phyloP scores from a whole-genome alignment of 1,139 yeast species.

The Saccharomyces hybrid region DNA sequence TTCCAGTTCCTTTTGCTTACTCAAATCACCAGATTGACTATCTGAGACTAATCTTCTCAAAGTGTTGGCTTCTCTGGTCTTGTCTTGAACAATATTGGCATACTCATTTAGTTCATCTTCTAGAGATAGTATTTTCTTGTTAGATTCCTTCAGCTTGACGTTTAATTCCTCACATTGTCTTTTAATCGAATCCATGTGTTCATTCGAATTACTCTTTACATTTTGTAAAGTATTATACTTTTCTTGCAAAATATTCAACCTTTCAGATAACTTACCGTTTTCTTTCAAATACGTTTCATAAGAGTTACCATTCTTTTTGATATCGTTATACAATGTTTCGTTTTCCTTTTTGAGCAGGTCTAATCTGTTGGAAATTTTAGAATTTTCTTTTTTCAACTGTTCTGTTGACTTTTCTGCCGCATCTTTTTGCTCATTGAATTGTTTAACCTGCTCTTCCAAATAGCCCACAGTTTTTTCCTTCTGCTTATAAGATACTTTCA shows the following conservation, averaged over 20 bases:
- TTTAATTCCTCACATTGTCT: slow-evolving; percentile 73
- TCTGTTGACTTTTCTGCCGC: slow-evolving; percentile 20
- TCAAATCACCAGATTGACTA: slow-evolving; percentile 51
- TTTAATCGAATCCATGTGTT: slow-evolving; percentile 51
- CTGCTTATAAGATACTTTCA: slow-evolving; percentile 30
- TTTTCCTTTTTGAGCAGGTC: slow-evolving; percentile 34
- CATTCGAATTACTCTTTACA: slow-evolving; percentile 42
- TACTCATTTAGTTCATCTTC: slow-evolving; percentile 78
- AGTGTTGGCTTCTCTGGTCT: slow-evolving; percentile 69
- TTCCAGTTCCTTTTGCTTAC: slow-evolving; percentile 41
- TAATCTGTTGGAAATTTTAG: slow-evolving; percentile 25
- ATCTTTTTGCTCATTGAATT: slow-evolving; percentile 29
- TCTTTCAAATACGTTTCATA: slow-evolving; percentile 43
- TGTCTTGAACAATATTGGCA: slow-evolving; percentile 64
- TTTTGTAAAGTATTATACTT: slow-evolving; percentile 44
- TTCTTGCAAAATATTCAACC: slow-evolving; percentile 44
- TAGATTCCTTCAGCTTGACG: slow-evolving; percentile 60
- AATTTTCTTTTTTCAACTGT: slow-evolving; percentile 22
- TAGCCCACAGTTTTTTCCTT: slow-evolving; percentile 46
- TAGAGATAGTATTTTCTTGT: slow-evolving; percentile 52
- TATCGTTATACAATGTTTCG: slow-evolving; percentile 35
- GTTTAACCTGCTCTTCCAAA: slow-evolving; percentile 38
- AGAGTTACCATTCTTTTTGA: slow-evolving; percentile 40
- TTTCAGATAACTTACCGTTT: slow-evolving; percentile 45
- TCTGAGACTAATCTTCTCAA: slow-evolving; percentile 64